A percentile compares a stretch with the other conserved stretches of the same genome.
These are phyloP conservation scores for Pouteria campechiana DNA, from an alignment of 179 eudicot species.

Conservation along the genomic window DNA sequence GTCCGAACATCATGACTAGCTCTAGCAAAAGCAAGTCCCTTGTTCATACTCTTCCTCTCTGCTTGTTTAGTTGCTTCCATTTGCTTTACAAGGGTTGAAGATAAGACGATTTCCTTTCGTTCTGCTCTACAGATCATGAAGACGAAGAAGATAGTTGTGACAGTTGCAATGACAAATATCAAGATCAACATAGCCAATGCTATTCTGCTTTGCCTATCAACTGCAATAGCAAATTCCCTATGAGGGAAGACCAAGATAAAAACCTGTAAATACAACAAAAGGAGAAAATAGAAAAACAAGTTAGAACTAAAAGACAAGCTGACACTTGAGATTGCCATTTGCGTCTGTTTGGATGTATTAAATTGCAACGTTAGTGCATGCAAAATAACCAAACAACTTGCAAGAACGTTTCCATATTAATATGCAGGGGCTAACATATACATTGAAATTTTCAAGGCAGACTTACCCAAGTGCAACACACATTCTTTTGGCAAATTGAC, in stretches of 20 bases:
- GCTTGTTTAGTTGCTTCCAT: slow-evolving; percentile 79
- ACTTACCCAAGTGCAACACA: too few relatives aligned
- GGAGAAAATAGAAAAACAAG: neutral
- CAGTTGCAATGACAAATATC: slow-evolving; percentile 14
- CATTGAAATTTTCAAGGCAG: too few relatives aligned
- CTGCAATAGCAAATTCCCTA: neutral
- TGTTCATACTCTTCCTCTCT: slow-evolving; percentile 62
- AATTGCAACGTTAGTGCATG: neutral
- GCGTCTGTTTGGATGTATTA: neutral
- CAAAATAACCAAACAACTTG: neutral
- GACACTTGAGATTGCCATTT: neutral
- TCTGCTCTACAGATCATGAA: slow-evolving; percentile 22
- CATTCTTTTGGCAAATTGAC: too few relatives aligned
- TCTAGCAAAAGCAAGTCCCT: slow-evolving; percentile 57
- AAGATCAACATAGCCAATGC: slow-evolving; percentile 24
- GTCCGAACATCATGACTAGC: slow-evolving; percentile 83
- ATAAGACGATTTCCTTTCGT: slow-evolving; percentile 37
- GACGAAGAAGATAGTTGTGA: slow-evolving; percentile 22
- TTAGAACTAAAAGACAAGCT: neutral
- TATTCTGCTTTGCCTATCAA: slow-evolving; percentile 8
- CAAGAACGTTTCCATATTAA: too few relatives aligned
- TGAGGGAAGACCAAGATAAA: slow-evolving; percentile 21
- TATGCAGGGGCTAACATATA: too few relatives aligned
- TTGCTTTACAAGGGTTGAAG: slow-evolving; percentile 53
- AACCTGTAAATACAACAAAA: slow-evolving; percentile 13